These are phyloP conservation scores for Aegle marmelos DNA, from an alignment of 345 rosid species.

Conservation along the genomic window DNA sequence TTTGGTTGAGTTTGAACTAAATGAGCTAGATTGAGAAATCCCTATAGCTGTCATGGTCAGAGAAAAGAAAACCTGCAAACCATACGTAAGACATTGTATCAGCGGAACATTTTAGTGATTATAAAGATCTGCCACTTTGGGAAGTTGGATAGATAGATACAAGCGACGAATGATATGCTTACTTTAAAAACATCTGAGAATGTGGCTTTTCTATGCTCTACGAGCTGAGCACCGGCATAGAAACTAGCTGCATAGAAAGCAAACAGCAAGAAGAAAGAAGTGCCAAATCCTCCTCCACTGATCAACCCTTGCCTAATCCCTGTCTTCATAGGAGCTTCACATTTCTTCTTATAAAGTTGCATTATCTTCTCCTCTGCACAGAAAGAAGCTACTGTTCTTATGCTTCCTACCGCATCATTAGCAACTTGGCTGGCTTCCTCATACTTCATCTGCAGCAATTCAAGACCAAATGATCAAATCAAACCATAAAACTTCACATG, in stretches of 20 bases:
- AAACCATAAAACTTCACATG: neutral
- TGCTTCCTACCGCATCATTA: slow-evolving; percentile 86
- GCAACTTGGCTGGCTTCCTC: slow-evolving; percentile 96
- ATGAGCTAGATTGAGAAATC: slow-evolving; percentile 68
- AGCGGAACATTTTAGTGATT: neutral
- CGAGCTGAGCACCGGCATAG: slow-evolving; percentile 76
- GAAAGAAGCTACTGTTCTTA: slow-evolving; percentile 85
- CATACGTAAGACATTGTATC: neutral
- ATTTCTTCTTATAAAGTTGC: slow-evolving; percentile 65
- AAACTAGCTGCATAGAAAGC: slow-evolving; percentile 60
- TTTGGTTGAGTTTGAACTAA: slow-evolving; percentile 58
- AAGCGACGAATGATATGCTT: slow-evolving; percentile 1
- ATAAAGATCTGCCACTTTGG: neutral
- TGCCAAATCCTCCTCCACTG: slow-evolving; percentile 70
- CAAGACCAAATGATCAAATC: neutral
- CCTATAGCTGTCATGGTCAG: slow-evolving; percentile 60
- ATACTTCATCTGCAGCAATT: slow-evolving; percentile 58
- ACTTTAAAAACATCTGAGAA: slow-evolving; percentile 69
- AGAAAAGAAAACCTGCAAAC: slow-evolving; percentile 67
- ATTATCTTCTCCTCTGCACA: slow-evolving; percentile 87
- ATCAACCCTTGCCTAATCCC: slow-evolving; percentile 71
- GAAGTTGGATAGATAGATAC: neutral
- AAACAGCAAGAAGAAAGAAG: slow-evolving; percentile 56
- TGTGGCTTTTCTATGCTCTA: slow-evolving; percentile 45
- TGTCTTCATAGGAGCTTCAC: slow-evolving; percentile 70